Evolutionary conservation across 345 rosid species (phyloP).

Genomic region (Leavenworthia alabamica): DNA sequence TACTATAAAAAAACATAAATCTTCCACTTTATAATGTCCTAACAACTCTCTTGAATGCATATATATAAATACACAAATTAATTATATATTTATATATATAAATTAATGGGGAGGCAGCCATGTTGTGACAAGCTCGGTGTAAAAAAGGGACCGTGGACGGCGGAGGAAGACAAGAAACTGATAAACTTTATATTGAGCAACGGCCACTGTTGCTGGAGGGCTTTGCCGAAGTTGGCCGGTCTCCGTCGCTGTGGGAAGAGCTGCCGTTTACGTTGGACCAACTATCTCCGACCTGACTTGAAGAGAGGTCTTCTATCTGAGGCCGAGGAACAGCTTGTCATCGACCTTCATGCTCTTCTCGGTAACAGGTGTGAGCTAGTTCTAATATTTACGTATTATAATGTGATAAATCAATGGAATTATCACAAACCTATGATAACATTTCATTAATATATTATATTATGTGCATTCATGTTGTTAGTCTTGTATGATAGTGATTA

Average conservation of each 20-base stretch:
- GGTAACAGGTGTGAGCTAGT: constrained; percentile 45
- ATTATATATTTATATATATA: background rate
- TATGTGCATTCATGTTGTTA: background rate
- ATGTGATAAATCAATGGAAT: background rate
- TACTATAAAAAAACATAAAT: background rate
- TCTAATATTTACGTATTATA: background rate
- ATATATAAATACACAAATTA: background rate
- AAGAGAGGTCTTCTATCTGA: constrained; percentile 59
- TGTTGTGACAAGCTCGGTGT: constrained; percentile 59
- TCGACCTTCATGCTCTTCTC: constrained; percentile 58
- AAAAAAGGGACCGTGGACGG: constrained; percentile 70
- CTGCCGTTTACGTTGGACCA: constrained; percentile 71
- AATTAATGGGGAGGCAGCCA: constrained; percentile 37
- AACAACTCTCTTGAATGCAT: background rate
- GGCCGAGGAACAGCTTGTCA: constrained; percentile 50
- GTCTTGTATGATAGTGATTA: background rate
- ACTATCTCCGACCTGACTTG: constrained; percentile 66
- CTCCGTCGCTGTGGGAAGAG: constrained; percentile 72
- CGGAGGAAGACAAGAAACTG: constrained; percentile 58
- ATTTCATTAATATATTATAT: background rate
- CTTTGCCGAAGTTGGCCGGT: constrained; percentile 62
- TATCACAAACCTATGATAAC: background rate
- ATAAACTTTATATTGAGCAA: constrained; percentile 45
- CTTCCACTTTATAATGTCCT: background rate
- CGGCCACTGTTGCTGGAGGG: constrained; percentile 66